Evolutionary conservation across 306 rosid genomes (phyloP).

Genomic region (Cucurbita maxima): DNA sequence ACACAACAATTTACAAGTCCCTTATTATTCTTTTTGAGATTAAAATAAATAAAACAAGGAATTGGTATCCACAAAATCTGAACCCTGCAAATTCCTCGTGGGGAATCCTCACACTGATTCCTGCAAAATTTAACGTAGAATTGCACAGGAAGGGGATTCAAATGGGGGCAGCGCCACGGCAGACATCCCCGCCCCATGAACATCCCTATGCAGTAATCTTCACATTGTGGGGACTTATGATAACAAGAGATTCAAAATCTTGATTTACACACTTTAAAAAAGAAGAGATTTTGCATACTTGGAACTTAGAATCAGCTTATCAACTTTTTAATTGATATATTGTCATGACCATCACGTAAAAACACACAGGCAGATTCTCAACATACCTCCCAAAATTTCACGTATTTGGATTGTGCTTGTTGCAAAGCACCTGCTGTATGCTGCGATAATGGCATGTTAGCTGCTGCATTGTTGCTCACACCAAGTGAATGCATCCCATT

Average conservation of each 20-base stretch:
- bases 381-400: slow-evolving; percentile 96
- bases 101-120: neutral
- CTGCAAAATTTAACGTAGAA: neutral
- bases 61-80: neutral
- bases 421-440: slow-evolving; percentile 56
- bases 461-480: slow-evolving; percentile 42
- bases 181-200: neutral
- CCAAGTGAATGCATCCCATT: slow-evolving; percentile 57
- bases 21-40: no score
- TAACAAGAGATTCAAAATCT: neutral
- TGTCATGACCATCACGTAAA: neutral
- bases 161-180: neutral
- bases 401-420: slow-evolving; percentile 70
- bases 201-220: neutral
- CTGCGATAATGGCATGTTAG: slow-evolving; percentile 58
- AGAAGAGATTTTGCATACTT: neutral
- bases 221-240: neutral
- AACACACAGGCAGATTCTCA: neutral
- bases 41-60: neutral
- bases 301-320: neutral
- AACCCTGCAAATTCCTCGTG: neutral
- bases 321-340: neutral
- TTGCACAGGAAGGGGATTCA: neutral
- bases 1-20: no score
- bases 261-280: neutral